Base-by-base conservation (phyloP, 371 early-diverging fungal species). In the Zancudomyces culisetae region DNA sequence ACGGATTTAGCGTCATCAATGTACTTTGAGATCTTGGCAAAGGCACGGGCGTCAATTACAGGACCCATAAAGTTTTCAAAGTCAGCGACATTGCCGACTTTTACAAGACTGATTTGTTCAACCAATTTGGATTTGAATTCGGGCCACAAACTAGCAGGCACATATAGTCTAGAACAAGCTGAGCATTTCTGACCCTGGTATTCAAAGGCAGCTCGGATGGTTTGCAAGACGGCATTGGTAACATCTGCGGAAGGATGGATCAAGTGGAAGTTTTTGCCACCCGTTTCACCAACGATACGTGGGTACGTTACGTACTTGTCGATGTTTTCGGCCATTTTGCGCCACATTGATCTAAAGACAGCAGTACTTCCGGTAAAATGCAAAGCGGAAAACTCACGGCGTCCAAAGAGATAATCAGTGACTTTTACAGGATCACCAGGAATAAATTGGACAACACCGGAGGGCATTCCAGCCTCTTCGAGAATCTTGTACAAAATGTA, bases 161-260 rank as follows among this genome's bases (percentile, higher is more conserved):
- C 80, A 63, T 95, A 97, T 58, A 76, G 74, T 62, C 82, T 83
- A 51, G 90, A 88, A 62, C 83, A 82, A 27, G 96, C 96, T 51
- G 90, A 90, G 74, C 96, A 97, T 74, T 95, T 97, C 69, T 97
- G 96, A 40, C 98, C 89, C 73, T 82, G 87, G 80, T 83, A 97
- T 75, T 97, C 98, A 63, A 97, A 97, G 0, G 88, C 80, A 26
- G 80, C 78, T 54, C 98, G 83, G 60, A 96, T 79, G 43, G 95
- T 90, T 68, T 90, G 85, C 69, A 78, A 58, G 62, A 76, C 78
- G 15, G 72, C 75, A 39, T 64, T 67, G 43, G 55, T 64, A 29
- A 79, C 68, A 63, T 80, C 82, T 27, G 83, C 89, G 45, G 70
- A 60, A 60, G 74, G 68, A 68, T 95, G 95, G 43, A 95, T 58